Evolutionary conservation across 495 filamentous ascomycete genomes (phyloP), one percentile per base, ranked within the genome.

Genomic region (Penicillium paradoxum): DNA sequence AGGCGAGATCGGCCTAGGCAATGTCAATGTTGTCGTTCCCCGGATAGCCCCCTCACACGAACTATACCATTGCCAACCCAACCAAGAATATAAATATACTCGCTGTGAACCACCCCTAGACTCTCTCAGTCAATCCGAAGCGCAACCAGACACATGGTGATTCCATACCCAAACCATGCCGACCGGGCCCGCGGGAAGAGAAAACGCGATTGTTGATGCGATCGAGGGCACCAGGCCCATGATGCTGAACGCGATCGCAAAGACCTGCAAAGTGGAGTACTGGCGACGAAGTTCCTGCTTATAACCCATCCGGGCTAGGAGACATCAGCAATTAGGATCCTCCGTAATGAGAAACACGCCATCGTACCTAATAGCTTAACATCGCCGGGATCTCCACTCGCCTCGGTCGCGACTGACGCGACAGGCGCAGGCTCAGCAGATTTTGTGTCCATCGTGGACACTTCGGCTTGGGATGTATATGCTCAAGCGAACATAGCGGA

Each of bases 161-260:
- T 27, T 8, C 13, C 59, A 14, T 57, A 79, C 77, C 84, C 84
- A 88, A 55, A 86, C 81, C 77, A 88, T 85, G 2, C 83, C 84
- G 3, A 75, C 82, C 4, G 84, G 84, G 1, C 84, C 84, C 19
- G 83, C 79, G n/a, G 84, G 83, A 11, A 87, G 68, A 1, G 80
- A 83, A 54, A 85, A 88, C 6, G 80, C 58, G 13, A 88, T 64
- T 0, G 83, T 86, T 9, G 79, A 80, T 6, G 84, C 83, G 53
- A 88, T 86, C 11, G 82, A 86, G 0, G 83, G 83, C 5, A 88
- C 70, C 5, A 88, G 65, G 5, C 83, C 83, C 83, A 88, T 88
- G 54, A 88, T 87, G 55, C 77, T 82, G 62, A 87, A 88, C 2
- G 84, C 84, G 55, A 88, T 81, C 27, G 83, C 84, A 59, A 88